Base-by-base conservation (phyloP, 2,329 filamentous ascomycete species). In the Cytospora piceae region DNA sequence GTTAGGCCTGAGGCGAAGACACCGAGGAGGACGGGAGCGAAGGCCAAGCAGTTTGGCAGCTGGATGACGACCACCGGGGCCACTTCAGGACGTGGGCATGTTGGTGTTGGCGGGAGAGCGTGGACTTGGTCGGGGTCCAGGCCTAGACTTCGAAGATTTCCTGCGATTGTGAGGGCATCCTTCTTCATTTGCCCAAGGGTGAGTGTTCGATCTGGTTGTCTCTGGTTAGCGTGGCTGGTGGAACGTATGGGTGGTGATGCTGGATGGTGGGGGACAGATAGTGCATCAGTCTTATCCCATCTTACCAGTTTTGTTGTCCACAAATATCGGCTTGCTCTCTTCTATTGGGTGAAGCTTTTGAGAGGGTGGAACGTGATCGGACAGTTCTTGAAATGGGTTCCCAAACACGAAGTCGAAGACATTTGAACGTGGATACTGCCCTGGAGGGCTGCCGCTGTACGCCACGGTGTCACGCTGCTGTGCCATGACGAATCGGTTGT, bases 1-100 rank as follows among this genome's bases (percentile, higher is more conserved):
- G 79, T 80, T 32, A 79, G 70, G 1, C 78, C 78, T 4, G 79
- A 72, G 9, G 79, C 79, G 31, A 80, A 70, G n/a, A 72, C 69
- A 54, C 78, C 79, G 55, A 79, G 71, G 2, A 78, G 34, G 9
- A 76, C 61, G 0, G 78, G 73, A 0, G 74, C 73, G 39, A 80
- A 79, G n/a, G 75, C 72, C 1, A 80, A 71, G 60, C 74, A 78
- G 69, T 81, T 81, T 49, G 79, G 78, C 12, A 80, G 72, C 65
- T 80, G 79, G 66, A 81, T 72, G 32, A 80, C 73, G 29, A 81
- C 78, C 17, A 80, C 72, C 2, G 79, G 78, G 0, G 78, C 76
- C 58, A 80, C 71, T 65, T 80, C 74, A 4, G 79, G 77, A 0
- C 72, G 67, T 4, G 73, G 64, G 57, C 79, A 80, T 15, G 77